Conservation (phyloP, 116 monocot genomes). For the Papilionanthe hybrid region DNA sequence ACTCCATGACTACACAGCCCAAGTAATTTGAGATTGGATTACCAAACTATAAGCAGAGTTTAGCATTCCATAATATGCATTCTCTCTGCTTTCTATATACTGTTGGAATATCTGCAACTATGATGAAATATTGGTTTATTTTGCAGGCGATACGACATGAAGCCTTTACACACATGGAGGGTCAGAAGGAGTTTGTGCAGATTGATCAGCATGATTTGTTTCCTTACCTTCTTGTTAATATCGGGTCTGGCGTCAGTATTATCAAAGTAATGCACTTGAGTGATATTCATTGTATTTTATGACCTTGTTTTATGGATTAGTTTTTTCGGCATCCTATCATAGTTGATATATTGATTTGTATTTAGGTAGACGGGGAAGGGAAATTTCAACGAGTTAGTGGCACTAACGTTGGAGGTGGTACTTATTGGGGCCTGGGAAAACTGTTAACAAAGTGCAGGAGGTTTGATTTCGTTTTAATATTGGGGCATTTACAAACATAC, state of each 20-base stretch:
- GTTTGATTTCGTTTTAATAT: slow-evolving; percentile 23
- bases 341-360: slow-evolving; percentile 9
- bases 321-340: neutral
- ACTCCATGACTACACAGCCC: neutral
- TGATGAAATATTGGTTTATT: slow-evolving; percentile 10
- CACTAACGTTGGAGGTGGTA: slow-evolving; percentile 99
- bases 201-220: slow-evolving; percentile 96
- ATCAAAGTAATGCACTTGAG: slow-evolving; percentile 63
- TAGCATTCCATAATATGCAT: neutral
- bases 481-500: no score
- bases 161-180: slow-evolving; percentile 99
- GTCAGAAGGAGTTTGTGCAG: slow-evolving; percentile 88
- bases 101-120: neutral
- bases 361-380: slow-evolving; percentile 91
- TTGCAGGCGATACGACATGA: slow-evolving; percentile 90
- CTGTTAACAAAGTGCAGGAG: slow-evolving; percentile 96
- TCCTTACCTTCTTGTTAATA: slow-evolving; percentile 97
- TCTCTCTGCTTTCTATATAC: neutral
- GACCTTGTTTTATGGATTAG: neutral
- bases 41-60: neutral
- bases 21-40: neutral
- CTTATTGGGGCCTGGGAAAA: slow-evolving; percentile 93
- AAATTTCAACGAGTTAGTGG: slow-evolving; percentile 96
- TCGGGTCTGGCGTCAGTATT: slow-evolving; percentile 97
- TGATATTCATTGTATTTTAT: neutral